These are phyloP conservation scores for Vigna angularis DNA, from an alignment of 306 rosid species.

Conservation along the genomic window DNA sequence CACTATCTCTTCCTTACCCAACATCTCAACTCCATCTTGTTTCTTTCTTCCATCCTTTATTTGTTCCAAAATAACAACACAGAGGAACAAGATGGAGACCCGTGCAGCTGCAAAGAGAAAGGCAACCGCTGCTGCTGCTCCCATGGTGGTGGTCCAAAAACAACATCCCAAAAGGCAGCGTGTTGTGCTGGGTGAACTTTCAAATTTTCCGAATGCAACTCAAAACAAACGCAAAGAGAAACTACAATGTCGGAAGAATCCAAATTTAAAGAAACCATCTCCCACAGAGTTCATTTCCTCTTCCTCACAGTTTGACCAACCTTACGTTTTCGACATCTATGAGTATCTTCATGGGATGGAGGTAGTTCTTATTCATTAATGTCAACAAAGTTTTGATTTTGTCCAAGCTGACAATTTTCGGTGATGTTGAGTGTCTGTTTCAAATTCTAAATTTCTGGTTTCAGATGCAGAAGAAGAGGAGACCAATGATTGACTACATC, in stretches of 20 bases:
- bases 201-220: constrained; percentile 42
- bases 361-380: constrained; percentile 46
- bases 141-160: constrained; percentile 10
- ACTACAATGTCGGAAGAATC: constrained; percentile 31
- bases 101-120: constrained; percentile 42
- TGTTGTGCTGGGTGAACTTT: constrained; percentile 63
- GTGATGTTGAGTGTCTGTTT: background rate
- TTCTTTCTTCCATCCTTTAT: background rate
- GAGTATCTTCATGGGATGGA: constrained; percentile 66
- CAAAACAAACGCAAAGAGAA: constrained; percentile 11
- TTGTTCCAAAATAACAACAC: background rate
- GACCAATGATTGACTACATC: constrained; percentile 61
- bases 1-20: background rate
- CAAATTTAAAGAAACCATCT: constrained; percentile 32
- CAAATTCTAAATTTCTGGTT: background rate
- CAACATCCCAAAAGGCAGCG: constrained; percentile 53
- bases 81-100: background rate
- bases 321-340: constrained; percentile 37
- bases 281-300: background rate
- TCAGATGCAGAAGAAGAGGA: constrained; percentile 52
- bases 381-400: background rate
- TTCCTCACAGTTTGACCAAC: background rate
- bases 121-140: constrained; percentile 29
- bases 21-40: background rate
- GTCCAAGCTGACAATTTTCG: too few relatives aligned